Base-by-base conservation (phyloP, 2,329 filamentous ascomycete genomes). In the Aspergillus ochraceus region DNA sequence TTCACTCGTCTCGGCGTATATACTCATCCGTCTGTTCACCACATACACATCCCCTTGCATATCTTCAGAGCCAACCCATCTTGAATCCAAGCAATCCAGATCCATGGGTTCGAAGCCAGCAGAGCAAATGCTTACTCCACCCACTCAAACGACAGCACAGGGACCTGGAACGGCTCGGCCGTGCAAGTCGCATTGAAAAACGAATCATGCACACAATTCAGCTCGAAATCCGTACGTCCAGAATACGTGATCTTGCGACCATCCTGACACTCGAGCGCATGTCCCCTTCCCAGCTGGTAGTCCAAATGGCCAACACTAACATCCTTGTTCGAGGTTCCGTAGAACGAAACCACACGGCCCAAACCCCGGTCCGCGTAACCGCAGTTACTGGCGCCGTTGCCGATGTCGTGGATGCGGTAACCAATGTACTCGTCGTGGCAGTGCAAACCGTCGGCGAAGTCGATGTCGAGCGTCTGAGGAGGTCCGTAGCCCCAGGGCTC, bases 401-500 rank as follows among this genome's bases (percentile, higher is more conserved):
- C 70, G 32, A 71, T 72, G 49, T 72, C 70, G 19, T 72, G 69
- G 9, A 72, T 55, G 11, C 70, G 69, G 50, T 70, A 72, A 1
- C 69, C 70, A 52, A 70, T 70, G 51, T 71, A 71, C 52, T 70
- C 19, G 30, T 71, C 70, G 54, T 66, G 64, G 60, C 69, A 71
- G 26, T 49, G 29, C 24, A 70, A 59, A 2, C 70, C 70, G 36
- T 71, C 68, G 0, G 57, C 59, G 32, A 71, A 71, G 6, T 62
- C 60, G 52, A 71, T 70, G 11, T 64, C 60, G 3, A 71, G 66
- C 0, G 68, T 71, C 29, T 71, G 49, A 0, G 62, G 58, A 0
- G 69, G 69, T 0, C 70, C 69, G 49, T 70, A 71, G 0, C 70
- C 70, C 70, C 69, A 71, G 1, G 69, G 70, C n/a, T 70, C 52